These are phyloP conservation scores for Ascochyta koolunga DNA, from an alignment of 2,329 filamentous ascomycete species.

Conservation along the genomic window DNA sequence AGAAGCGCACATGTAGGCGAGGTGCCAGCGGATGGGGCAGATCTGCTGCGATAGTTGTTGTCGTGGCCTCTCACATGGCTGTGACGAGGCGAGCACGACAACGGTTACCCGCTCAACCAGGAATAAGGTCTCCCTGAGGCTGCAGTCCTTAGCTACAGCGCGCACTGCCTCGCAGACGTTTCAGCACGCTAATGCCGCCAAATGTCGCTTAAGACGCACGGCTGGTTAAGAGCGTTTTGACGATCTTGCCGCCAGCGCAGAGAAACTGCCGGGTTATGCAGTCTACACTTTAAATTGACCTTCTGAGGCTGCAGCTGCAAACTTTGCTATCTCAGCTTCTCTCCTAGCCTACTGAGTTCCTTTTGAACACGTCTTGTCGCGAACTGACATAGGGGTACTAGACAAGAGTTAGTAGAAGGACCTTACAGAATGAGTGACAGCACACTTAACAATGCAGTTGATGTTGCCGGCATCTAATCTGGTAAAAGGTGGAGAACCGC, in stretches of 20 bases:
- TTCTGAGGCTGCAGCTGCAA: constrained; percentile 8
- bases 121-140: constrained; percentile 1
- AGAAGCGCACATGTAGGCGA: constrained; percentile 1
- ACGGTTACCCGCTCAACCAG: not conserved
- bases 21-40: constrained; percentile 1
- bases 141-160: constrained; percentile 5
- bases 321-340: constrained; percentile 12
- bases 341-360: constrained; percentile 6
- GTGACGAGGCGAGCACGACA: not conserved
- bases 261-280: constrained; percentile 16
- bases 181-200: constrained; percentile 13
- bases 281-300: constrained; percentile 11
- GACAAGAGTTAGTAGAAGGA: no score
- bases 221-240: constrained; percentile 8
- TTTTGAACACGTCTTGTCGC: constrained; percentile 1
- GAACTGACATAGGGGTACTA: constrained; percentile 14
- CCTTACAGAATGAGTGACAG: no score
- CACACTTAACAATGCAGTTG: no score
- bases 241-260: constrained; percentile 11
- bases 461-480: no score
- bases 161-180: constrained; percentile 2
- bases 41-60: not conserved
- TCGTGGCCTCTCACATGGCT: not conserved
- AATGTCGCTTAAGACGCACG: constrained; percentile 8
- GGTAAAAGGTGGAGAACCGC: no score